Evolutionary conservation across 208 protist species (phyloP).

Genomic region (Endotrypanum monterogeii): DNA sequence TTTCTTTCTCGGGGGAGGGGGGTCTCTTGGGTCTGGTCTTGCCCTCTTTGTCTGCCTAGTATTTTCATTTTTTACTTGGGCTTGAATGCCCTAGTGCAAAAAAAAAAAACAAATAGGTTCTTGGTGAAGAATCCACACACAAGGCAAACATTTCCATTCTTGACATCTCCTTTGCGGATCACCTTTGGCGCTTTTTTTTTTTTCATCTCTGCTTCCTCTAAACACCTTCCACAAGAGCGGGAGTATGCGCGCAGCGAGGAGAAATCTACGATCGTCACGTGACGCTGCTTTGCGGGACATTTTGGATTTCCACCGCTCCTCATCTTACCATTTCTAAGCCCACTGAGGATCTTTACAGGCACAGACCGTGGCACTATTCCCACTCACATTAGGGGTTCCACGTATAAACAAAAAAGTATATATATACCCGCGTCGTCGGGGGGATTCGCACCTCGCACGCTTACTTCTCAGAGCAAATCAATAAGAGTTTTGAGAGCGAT

Average conservation of each 20-base stretch:
- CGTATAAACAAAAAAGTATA: background rate
- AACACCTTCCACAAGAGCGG: background rate
- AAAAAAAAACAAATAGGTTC: no score
- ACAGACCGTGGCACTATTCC: background rate
- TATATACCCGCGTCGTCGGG: background rate
- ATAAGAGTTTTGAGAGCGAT: constrained; percentile 11
- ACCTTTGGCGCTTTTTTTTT: background rate
- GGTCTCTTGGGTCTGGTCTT: background rate
- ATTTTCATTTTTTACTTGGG: background rate
- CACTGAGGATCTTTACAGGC: background rate
- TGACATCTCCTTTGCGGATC: background rate
- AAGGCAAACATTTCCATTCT: background rate
- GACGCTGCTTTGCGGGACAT: background rate
- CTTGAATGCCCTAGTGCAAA: no score
- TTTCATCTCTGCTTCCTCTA: background rate
- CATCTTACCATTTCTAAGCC: background rate
- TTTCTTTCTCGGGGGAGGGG: background rate
- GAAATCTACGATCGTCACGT: background rate
- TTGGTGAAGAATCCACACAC: no score
- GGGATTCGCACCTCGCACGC: background rate
- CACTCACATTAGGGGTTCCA: background rate
- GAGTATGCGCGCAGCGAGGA: background rate
- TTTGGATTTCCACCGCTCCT: background rate
- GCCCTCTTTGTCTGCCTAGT: background rate
- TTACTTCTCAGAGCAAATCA: background rate